Evolutionary conservation across 306 rosid genomes (phyloP).

Genomic region (Cucurbita maxima): DNA sequence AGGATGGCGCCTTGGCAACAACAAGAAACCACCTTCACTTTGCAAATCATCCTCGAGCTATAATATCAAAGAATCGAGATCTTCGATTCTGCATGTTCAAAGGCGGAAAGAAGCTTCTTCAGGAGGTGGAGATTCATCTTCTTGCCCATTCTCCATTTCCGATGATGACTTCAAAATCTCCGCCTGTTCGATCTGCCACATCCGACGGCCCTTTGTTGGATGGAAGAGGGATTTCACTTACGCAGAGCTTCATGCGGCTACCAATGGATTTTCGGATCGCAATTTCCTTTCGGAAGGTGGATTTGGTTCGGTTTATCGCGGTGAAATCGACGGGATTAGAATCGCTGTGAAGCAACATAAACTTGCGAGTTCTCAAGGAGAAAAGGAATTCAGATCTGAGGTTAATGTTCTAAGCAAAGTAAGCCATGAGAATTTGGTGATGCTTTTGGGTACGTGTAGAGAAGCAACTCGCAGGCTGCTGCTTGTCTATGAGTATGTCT

Average conservation of each 20-base stretch:
- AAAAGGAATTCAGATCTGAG: conserved; percentile 65
- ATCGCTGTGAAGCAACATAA: conserved; percentile 77
- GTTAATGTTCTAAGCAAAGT: conserved; percentile 60
- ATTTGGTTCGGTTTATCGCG: conserved; percentile 59
- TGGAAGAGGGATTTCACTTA: conserved; percentile 47
- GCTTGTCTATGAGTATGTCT: conserved; percentile 76
- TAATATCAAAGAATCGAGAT: neutral
- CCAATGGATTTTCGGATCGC: conserved; percentile 34
- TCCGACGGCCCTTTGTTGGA: conserved; percentile 37
- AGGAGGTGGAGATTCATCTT: neutral
- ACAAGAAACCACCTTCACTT: neutral
- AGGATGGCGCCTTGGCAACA: neutral
- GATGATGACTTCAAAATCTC: conserved; percentile 28
- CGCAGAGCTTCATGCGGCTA: conserved; percentile 38
- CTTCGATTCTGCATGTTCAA: neutral
- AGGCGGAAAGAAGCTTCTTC: neutral
- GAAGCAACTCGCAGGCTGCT: conserved; percentile 57
- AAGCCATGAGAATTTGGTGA: conserved; percentile 71
- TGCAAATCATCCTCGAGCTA: conserved; percentile 1
- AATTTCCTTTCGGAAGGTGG: conserved; percentile 84
- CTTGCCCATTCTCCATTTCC: conserved; percentile 5
- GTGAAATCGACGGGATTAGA: conserved; percentile 34
- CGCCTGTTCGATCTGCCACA: conserved; percentile 42
- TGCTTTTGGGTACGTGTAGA: conserved; percentile 68
- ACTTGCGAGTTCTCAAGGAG: conserved; percentile 59